These are phyloP conservation scores for Rhizopogon vulgaris DNA, from an alignment of 768 basidiomycete genomes.

Conservation along the genomic window DNA sequence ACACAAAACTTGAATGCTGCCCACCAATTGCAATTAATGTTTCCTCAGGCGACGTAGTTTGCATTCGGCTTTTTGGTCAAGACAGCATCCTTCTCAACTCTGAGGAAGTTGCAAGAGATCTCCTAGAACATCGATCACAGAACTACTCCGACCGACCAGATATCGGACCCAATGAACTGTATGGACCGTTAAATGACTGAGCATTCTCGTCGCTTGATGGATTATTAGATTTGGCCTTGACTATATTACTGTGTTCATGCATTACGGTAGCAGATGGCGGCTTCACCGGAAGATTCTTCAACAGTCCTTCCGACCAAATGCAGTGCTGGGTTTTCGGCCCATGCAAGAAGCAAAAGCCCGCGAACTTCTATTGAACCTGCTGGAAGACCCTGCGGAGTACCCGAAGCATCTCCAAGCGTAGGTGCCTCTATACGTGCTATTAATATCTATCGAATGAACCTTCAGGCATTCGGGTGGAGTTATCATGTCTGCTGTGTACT, in stretches of 20 bases:
- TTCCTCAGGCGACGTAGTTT: constrained; percentile 2
- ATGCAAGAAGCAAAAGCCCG: background rate
- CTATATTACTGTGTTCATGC: constrained; percentile 5
- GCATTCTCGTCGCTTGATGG: background rate
- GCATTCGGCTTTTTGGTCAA: constrained; percentile 1
- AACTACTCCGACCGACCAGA: constrained; percentile 7
- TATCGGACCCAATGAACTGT: background rate
- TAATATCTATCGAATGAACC: background rate
- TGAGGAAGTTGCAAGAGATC: constrained; percentile 6
- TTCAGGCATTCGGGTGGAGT: background rate
- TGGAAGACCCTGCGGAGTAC: background rate
- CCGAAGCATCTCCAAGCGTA: background rate
- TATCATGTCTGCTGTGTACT: constrained; percentile 5
- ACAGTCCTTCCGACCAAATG: constrained; percentile 6
- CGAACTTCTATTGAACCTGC: background rate
- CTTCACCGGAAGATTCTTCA: constrained; percentile 9
- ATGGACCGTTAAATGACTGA: background rate
- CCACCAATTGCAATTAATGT: background rate
- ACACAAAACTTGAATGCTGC: background rate
- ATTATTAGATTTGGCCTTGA: constrained; percentile 2
- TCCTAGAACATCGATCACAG: constrained; percentile 6
- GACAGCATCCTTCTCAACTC: constrained; percentile 8
- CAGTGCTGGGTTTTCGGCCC: background rate
- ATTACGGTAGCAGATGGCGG: constrained; percentile 11
- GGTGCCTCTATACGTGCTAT: background rate